Percentiles rank a stretch among this genome's conserved stretches.
phyloP scores from a whole-genome alignment of 139 green algal species.

The Yamagishiella unicocca region DNA sequence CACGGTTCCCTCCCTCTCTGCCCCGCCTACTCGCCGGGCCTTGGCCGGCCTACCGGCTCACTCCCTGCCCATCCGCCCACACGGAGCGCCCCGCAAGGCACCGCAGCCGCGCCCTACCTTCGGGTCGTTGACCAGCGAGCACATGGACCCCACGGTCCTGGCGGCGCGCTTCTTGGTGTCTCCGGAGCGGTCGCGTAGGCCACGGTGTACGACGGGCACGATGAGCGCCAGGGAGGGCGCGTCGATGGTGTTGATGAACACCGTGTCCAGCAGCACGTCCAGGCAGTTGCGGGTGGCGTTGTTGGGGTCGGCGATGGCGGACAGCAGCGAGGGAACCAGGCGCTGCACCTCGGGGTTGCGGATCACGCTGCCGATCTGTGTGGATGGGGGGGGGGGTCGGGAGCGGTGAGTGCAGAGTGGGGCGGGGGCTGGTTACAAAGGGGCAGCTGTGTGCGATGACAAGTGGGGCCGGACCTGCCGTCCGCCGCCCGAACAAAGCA shows the following conservation, averaged over 20 bases:
- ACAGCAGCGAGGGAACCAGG: constrained; percentile 88
- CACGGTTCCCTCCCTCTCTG: too few species aligned
- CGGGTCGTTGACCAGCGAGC: constrained; percentile 91
- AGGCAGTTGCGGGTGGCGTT: constrained; percentile 71
- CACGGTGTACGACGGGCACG: constrained; percentile 92
- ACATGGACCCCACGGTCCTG: constrained; percentile 96
- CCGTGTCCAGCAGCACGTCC: constrained; percentile 89
- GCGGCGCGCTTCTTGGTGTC: constrained; percentile 96
- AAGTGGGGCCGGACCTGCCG: too few species aligned
- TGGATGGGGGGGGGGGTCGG: background rate
- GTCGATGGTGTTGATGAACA: constrained; percentile 97
- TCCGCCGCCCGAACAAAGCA: too few species aligned
- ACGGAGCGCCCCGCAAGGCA: too few species aligned
- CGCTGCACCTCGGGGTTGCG: constrained; percentile 92
- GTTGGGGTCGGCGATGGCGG: constrained; percentile 90
- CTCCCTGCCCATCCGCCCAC: too few species aligned
- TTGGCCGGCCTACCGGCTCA: too few species aligned
- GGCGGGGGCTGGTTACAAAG: too few species aligned
- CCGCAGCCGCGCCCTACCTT: constrained; percentile 61
- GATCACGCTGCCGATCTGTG: constrained; percentile 93
- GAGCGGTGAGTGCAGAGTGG: too few species aligned
- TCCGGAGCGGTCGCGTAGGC: constrained; percentile 89
- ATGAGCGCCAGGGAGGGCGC: constrained; percentile 94
- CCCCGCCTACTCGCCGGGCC: too few species aligned
- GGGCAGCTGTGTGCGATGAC: too few species aligned